phyloP scores from a whole-genome alignment of 2,329 filamentous ascomycete genomes.

The Aspergillus fructus region DNA sequence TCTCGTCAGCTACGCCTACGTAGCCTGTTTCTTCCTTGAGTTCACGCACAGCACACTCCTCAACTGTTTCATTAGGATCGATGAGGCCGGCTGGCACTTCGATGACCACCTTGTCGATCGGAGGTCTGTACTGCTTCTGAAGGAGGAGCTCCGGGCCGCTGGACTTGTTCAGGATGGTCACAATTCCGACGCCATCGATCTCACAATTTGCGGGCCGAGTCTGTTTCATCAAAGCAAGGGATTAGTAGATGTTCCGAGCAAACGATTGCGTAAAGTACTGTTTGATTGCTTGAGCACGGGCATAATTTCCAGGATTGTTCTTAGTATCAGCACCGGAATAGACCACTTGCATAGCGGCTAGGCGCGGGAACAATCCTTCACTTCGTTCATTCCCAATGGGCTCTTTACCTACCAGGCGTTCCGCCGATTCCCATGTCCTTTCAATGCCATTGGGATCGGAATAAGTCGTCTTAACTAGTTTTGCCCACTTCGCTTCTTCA shows the following conservation, averaged over 20 bases:
- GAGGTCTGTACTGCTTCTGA: conserved; percentile 61
- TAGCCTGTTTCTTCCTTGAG: conserved; percentile 64
- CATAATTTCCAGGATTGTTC: not conserved
- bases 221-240: conserved; percentile 20
- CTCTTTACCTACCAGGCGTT: conserved; percentile 37
- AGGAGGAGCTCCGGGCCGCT: conserved; percentile 53
- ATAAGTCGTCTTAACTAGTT: conserved; percentile 44
- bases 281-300: conserved; percentile 1
- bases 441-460: conserved; percentile 43
- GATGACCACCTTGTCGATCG: conserved; percentile 57
- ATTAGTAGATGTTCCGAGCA: conserved; percentile 4
- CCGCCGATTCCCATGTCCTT: conserved; percentile 47
- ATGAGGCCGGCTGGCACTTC: conserved; percentile 62
- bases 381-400: not conserved
- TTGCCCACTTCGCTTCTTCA: conserved; percentile 43
- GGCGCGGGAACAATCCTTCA: not conserved
- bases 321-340: not conserved
- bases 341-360: not conserved
- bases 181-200: conserved; percentile 59
- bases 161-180: conserved; percentile 57
- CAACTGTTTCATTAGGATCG: conserved; percentile 56
- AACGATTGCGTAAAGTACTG: not conserved
- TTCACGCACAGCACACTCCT: conserved; percentile 58
- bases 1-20: conserved; percentile 49
- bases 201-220: conserved; percentile 52